These are phyloP conservation scores for Xylaria castorea DNA, from an alignment of 495 filamentous ascomycete genomes.

Conservation along the genomic window DNA sequence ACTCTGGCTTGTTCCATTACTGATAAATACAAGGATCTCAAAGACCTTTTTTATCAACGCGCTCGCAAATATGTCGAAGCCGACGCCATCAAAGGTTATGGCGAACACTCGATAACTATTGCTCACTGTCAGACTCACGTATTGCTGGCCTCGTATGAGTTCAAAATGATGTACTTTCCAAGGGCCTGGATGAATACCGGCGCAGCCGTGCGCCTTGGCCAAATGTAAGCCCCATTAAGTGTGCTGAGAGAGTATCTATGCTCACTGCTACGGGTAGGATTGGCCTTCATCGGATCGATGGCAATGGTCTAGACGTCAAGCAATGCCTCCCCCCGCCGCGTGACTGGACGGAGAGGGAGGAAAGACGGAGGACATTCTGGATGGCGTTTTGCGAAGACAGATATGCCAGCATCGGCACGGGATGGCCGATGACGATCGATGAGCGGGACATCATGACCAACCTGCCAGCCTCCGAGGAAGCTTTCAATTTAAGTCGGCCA, in stretches of 20 bases:
- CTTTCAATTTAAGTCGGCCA: constrained; percentile 81
- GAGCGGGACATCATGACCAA: constrained; percentile 91
- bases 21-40: constrained; percentile 78
- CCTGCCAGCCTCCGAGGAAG: constrained; percentile 82
- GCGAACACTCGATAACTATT: constrained; percentile 83
- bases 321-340: constrained; percentile 82
- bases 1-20: constrained; percentile 80
- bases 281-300: constrained; percentile 89
- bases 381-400: constrained; percentile 88
- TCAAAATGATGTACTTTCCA: constrained; percentile 98
- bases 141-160: constrained; percentile 84
- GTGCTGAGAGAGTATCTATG: neutral
- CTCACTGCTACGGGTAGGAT: constrained; percentile 57
- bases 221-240: constrained; percentile 64
- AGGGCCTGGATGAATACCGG: constrained; percentile 94
- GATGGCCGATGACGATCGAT: constrained; percentile 94
- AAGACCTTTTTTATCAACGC: constrained; percentile 84
- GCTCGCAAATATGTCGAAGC: constrained; percentile 88
- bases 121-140: constrained; percentile 84
- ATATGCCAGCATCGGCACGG: constrained; percentile 95
- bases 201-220: constrained; percentile 72
- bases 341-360: constrained; percentile 94
- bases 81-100: constrained; percentile 92
- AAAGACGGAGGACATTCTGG: constrained; percentile 93
- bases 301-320: constrained; percentile 86